phyloP scores from a whole-genome alignment of 805 yeast species.

The Zygosaccharomyces bisporus region DNA sequence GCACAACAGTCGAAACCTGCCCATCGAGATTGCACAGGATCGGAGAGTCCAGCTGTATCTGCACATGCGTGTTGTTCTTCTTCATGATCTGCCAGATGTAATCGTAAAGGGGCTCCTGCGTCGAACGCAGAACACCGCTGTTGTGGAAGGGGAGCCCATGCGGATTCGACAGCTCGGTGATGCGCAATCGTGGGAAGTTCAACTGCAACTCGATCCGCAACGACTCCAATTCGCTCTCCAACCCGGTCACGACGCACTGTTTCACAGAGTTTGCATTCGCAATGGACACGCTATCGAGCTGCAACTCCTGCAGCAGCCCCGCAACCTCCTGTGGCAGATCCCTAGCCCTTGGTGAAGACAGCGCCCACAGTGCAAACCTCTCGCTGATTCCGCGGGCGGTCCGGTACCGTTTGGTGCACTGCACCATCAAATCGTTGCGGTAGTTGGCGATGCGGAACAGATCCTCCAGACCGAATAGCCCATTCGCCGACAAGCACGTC shows the following conservation, averaged over 20 bases:
- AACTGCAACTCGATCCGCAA: slow-evolving; percentile 24
- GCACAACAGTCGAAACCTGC: slow-evolving; percentile 25
- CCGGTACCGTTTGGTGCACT: slow-evolving; percentile 29
- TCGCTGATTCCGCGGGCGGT: slow-evolving; percentile 26
- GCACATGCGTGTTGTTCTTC: slow-evolving; percentile 26
- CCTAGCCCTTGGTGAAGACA: slow-evolving; percentile 30
- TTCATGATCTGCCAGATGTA: slow-evolving; percentile 34
- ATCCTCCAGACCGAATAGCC: slow-evolving; percentile 27
- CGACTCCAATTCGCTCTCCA: slow-evolving; percentile 27
- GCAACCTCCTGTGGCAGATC: slow-evolving; percentile 27
- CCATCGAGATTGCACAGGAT: slow-evolving; percentile 34
- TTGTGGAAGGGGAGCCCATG: slow-evolving; percentile 36
- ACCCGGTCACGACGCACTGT: slow-evolving; percentile 36
- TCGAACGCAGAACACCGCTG: slow-evolving; percentile 28
- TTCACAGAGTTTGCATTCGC: slow-evolving; percentile 34
- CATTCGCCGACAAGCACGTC: slow-evolving; percentile 30
- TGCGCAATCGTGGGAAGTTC: slow-evolving; percentile 25
- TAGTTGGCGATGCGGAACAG: slow-evolving; percentile 33
- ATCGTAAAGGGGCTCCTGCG: slow-evolving; percentile 35
- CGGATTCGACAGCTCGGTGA: slow-evolving; percentile 33
- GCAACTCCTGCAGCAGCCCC: slow-evolving; percentile 17
- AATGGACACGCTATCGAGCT: slow-evolving; percentile 24
- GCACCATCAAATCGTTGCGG: slow-evolving; percentile 35
- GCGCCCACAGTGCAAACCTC: slow-evolving; percentile 34
- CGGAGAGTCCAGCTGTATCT: slow-evolving; percentile 27